Evolutionary conservation across 345 rosid species (phyloP), one percentile per base, ranked within the genome.

Genomic region (Isatis tinctoria): DNA sequence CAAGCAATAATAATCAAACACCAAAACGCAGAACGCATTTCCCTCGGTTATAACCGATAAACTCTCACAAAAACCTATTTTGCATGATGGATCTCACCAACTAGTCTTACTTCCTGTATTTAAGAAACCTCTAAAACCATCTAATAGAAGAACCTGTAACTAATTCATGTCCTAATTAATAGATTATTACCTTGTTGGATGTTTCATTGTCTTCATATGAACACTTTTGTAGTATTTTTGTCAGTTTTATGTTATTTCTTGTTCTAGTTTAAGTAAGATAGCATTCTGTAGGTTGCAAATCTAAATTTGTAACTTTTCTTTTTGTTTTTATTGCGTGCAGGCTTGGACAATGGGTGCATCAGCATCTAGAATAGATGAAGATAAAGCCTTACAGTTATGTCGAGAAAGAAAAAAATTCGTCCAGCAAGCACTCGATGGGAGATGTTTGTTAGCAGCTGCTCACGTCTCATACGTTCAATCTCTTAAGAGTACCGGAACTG

Each of bases 401-500:
- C 85, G 94, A 6, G 98, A 90, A 62, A 87, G 99, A 77, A 95
- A 84, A 82, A 92, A 89, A 64, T 88, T 77, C 65, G 89, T 95
- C 13, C 78, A 85, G 76, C 98, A 90, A 82, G 96, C 98, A 37
- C 96, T 95, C 5, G 94, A 95, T 83, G 99, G 98, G 14, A 83
- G 98, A 76, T 90, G 92, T 72, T 84, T 88, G 54, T 82, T 95
- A 45, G 96, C 96, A 4, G 88, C 91, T 33, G 83, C 97, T 72
- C 99, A 95, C 44, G 77, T 87, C 59, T 74, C 84, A 17, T 95
- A 87, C 64, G 82, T 95, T 14, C 88, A 90, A 71, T 86, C 94
- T 11, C 83, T 95, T 35, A 87, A 73, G 77, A 92, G 73, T 64
- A 81, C 93, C 0, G 98, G 96, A 70, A 80, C 77, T 68, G 97